Base-by-base conservation (phyloP, 148 eudicot species). In the Nyssa sinensis region DNA sequence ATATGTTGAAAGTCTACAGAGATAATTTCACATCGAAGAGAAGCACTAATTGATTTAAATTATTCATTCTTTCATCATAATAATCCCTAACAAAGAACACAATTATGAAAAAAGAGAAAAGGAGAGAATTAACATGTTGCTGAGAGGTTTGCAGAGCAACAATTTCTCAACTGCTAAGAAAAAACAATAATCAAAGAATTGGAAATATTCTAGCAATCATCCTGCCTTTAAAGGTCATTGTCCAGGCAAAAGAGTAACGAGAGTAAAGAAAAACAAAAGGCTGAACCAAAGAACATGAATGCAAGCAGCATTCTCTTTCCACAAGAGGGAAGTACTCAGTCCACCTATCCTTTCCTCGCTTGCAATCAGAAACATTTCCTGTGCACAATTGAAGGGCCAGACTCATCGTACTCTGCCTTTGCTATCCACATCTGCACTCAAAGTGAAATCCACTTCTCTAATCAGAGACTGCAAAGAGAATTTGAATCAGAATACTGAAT, bases 381-480 rank as follows among this genome's bases (percentile, higher is more conserved):
- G 63, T 70, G 79, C 14, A 76, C 79, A 62, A 76, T 76, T n/a
- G 79, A 76, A 12, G 78, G 78, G 14, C 78, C 78, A 67, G 78
- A 75, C 53, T 75, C 78, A 68, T 75, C 78, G 10, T 75, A 75
- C 69, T 76, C 79, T 0, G 67, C 41, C 68, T 76, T 76, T 0
- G 74, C 73, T 34, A 72, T 73, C 81, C 81, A 78, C 81, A 78
- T 78, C 81, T 78, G 74, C 31, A 55, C 5, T 55, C 65, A 71
- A 16, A 27, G 23, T 7, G 33, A 57, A 39, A 67, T 6, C 10
- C 12, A 73, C 19, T 13, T 27, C 23, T 12, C 66, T n/a, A 14
- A 63, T 29, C 6, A 63, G n/a, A 16, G 4, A 31, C 37, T 29
- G 35, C 37, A 63, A 24, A 67, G 33, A 27, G 33, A 35, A 16